Base-by-base conservation (phyloP, 805 yeast species). In the Candida alai region DNA sequence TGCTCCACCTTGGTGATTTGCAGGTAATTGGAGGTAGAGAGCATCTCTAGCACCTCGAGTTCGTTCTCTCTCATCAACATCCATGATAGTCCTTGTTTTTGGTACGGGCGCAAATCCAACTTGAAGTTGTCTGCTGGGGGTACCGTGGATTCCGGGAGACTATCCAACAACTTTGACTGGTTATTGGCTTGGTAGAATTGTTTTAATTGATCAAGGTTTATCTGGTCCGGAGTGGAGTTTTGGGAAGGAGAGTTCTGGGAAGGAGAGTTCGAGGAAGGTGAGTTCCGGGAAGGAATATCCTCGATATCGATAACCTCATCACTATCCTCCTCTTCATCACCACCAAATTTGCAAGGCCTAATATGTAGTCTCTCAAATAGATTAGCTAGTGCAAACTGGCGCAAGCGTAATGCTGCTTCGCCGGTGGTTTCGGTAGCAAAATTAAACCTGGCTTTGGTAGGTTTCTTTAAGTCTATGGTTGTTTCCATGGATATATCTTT, bases 81-180 rank as follows among this genome's bases (percentile, higher is more conserved):
- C 96, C 96, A 88, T 1, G 89, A 76, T 19, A 87, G 59, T 0
- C 95, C 96, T 47, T 81, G 86, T 41, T 74, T 79, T 56, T 90
- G 97, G 54, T 90, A 90, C 1, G 78, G 73, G 36, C 95, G 65
- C 32, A 90, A 59, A 1, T 62, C 61, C 32, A 89, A 46, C 6
- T 65, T 66, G 48, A 88, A 83, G 35, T 73, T 71, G 1, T 49
- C 47, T 11, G 28, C 13, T 0, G 68, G 68, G 0, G 73, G 69
- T 0, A 75, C 78, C 2, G 78, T 78, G 1, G 83, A 73, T 40
- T 76, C 80, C 2, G 89, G 89, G 4, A 82, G 61, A 17, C 70
- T 63, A 8, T 73, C 71, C 13, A 75, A 47, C 8, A 71, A 55
- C n/a, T 74, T 78, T 2, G 75, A 70, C 7, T 78, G 74, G 47